phyloP scores from a whole-genome alignment of 1,284 basidiomycete species.

The Sanghuangporus baumii region DNA sequence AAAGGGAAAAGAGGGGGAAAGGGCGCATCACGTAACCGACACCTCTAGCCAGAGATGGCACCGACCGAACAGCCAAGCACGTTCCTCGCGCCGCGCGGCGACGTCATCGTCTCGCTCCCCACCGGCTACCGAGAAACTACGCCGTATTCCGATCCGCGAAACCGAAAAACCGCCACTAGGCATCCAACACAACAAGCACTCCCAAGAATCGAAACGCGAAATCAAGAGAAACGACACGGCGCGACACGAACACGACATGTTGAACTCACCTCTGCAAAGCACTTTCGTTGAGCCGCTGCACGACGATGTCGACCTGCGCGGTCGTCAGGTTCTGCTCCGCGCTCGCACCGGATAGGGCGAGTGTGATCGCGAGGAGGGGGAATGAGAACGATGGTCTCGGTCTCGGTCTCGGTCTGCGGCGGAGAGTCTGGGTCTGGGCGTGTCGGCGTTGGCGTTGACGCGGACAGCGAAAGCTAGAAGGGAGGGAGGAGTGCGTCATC shows the following conservation, averaged over 20 bases:
- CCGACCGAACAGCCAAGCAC: too few species aligned
- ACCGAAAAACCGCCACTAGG: too few species aligned
- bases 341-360: background rate
- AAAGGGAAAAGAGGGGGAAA: background rate
- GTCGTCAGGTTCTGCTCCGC: slow-evolving; percentile 24
- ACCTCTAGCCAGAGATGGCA: too few species aligned
- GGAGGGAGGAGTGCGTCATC: too few species aligned
- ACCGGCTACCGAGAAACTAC: too few species aligned
- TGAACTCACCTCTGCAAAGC: slow-evolving; percentile 42
- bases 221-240: background rate
- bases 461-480: too few species aligned
- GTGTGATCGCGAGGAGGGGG: background rate
- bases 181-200: background rate
- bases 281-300: slow-evolving; percentile 39
- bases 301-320: slow-evolving; percentile 34
- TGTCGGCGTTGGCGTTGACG: too few species aligned
- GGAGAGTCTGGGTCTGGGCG: background rate
- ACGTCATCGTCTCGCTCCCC: too few species aligned
- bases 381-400: background rate
- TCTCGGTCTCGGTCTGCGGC: background rate
- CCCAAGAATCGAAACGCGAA: too few species aligned
- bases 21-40: too few species aligned
- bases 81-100: too few species aligned
- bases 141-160: too few species aligned
- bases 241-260: background rate